phyloP scores from a whole-genome alignment of 352 stramenopile genomes.

The Phytopythium helicoides region DNA sequence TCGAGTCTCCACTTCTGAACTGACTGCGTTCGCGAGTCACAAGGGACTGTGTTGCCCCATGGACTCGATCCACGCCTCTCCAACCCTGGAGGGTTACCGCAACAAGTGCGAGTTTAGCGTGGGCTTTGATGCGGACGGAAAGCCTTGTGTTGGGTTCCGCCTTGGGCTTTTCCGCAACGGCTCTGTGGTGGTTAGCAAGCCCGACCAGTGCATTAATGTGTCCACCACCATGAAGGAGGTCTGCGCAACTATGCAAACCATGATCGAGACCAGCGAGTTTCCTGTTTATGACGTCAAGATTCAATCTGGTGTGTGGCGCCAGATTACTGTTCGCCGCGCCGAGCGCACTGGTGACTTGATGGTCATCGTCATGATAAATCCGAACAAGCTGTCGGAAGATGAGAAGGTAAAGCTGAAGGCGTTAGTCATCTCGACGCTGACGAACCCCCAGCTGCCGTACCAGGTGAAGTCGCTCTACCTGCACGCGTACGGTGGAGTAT shows the following conservation, averaged over 20 bases:
- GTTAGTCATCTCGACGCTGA: constrained; percentile 45
- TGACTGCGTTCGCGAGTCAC: constrained; percentile 76
- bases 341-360: constrained; percentile 71
- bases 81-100: constrained; percentile 86
- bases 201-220: constrained; percentile 78
- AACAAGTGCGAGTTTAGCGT: constrained; percentile 99
- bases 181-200: constrained; percentile 63
- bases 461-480: constrained; percentile 90
- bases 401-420: constrained; percentile 39
- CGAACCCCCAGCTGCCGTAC: constrained; percentile 29
- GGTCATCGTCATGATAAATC: constrained; percentile 77
- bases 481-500: constrained; percentile 92
- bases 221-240: constrained; percentile 80
- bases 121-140: constrained; percentile 72
- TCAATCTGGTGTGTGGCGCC: constrained; percentile 70
- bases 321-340: constrained; percentile 73
- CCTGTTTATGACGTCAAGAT: constrained; percentile 75
- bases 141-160: constrained; percentile 87
- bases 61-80: constrained; percentile 85
- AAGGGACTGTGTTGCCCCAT: constrained; percentile 84
- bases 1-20: constrained; percentile 8
- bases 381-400: constrained; percentile 25
- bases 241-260: constrained; percentile 57
- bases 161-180: constrained; percentile 81
- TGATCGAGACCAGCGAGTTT: constrained; percentile 51